phyloP scores from a whole-genome alignment of 2,329 filamentous ascomycete genomes.

The Kalmusia sp. region DNA sequence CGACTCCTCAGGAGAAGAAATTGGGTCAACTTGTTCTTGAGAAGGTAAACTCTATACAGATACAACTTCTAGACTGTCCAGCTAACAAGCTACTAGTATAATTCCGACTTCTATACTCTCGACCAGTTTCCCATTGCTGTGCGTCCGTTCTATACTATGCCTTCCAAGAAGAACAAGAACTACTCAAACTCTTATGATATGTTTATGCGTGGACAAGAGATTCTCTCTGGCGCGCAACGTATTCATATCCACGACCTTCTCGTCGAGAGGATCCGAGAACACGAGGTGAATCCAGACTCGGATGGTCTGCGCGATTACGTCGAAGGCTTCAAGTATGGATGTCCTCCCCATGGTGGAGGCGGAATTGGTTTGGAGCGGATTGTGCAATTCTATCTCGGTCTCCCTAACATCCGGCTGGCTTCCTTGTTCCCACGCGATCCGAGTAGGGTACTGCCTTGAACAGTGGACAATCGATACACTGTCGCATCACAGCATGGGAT shows the following conservation, averaged over 20 bases:
- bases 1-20: conserved; percentile 84
- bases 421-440: conserved; percentile 71
- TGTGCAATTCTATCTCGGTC: conserved; percentile 70
- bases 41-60: no score
- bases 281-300: conserved; percentile 65
- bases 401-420: conserved; percentile 68
- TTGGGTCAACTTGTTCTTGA: conserved; percentile 84
- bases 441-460: conserved; percentile 56
- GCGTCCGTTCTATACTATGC: conserved; percentile 91
- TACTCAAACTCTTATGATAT: conserved; percentile 71
- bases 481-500: conserved; percentile 9
- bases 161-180: conserved; percentile 57
- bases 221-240: conserved; percentile 72
- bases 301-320: conserved; percentile 65
- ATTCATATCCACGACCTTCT: conserved; percentile 68
- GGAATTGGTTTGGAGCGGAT: conserved; percentile 71
- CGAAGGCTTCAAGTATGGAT: conserved; percentile 72
- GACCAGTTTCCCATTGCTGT: conserved; percentile 94
- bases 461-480: conserved; percentile 8
- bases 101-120: conserved; percentile 94
- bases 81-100: no score
- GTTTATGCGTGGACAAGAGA: conserved; percentile 75
- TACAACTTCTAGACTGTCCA: no score
- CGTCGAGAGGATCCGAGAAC: conserved; percentile 63
- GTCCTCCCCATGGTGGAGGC: conserved; percentile 69